A percentile compares a stretch with the other conserved stretches of the same genome.
phyloP scores from a whole-genome alignment of 1,284 basidiomycete species.

The Fomitopsis schrenkii region DNA sequence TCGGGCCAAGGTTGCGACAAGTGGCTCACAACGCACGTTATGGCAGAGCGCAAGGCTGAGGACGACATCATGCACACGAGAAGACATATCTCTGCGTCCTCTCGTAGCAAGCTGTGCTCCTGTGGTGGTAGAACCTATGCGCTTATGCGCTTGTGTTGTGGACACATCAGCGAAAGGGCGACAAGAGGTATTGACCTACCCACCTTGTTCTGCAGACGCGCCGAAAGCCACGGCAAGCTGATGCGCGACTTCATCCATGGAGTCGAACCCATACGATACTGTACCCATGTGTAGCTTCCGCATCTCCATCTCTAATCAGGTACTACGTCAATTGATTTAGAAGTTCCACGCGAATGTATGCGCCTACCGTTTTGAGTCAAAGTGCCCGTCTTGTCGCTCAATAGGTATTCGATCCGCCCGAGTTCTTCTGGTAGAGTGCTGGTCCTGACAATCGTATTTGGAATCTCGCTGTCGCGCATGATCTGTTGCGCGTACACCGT shows the following conservation, averaged over 20 bases:
- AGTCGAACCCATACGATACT: conserved; percentile 93
- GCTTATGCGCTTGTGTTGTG: conserved; percentile 33
- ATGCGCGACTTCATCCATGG: conserved; percentile 96
- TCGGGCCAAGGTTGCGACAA: neutral
- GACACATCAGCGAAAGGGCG: neutral
- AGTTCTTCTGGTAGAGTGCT: conserved; percentile 97
- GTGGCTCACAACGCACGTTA: conserved; percentile 55
- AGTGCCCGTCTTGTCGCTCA: conserved; percentile 98
- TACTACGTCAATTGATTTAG: neutral
- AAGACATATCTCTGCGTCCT: conserved; percentile 92
- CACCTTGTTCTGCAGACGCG: conserved; percentile 45
- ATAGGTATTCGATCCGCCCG: conserved; percentile 91
- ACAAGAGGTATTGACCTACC: neutral
- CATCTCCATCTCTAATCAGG: conserved; percentile 91
- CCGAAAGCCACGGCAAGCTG: conserved; percentile 84
- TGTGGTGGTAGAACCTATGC: conserved; percentile 53
- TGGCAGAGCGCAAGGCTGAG: conserved; percentile 94
- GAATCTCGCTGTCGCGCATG: conserved; percentile 90
- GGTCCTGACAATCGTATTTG: conserved; percentile 93
- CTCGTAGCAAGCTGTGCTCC: conserved; percentile 78
- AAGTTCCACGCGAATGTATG: neutral
- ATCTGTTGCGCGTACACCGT: conserved; percentile 97
- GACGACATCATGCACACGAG: conserved; percentile 91
- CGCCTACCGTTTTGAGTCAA: conserved; percentile 90
- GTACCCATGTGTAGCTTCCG: conserved; percentile 99